These are phyloP conservation scores for Bolboschoenus planiculmis DNA, from an alignment of 176 grass and related monocot species.

Conservation along the genomic window DNA sequence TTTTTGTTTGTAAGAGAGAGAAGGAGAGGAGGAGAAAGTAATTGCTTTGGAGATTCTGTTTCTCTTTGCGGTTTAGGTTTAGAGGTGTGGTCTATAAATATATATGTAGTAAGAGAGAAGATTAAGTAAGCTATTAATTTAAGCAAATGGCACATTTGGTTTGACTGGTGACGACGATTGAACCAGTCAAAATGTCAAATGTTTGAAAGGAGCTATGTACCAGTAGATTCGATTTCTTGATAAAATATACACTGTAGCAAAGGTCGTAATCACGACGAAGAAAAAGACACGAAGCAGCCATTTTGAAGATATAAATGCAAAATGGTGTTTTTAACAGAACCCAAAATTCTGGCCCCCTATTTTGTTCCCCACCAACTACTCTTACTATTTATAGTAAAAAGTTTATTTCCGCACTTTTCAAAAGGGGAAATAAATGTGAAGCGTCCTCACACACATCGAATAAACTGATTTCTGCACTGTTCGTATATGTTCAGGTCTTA, in stretches of 20 bases:
- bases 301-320: too few relatives aligned
- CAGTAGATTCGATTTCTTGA: too few relatives aligned
- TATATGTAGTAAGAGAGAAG: background rate
- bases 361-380: too few relatives aligned
- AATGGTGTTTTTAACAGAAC: too few relatives aligned
- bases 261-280: background rate
- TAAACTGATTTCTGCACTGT: too few relatives aligned
- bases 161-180: background rate
- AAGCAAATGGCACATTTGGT: background rate
- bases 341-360: too few relatives aligned
- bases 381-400: too few relatives aligned
- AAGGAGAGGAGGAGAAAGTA: background rate
- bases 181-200: conserved; percentile 10
- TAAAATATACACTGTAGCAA: too few relatives aligned
- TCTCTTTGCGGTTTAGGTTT: background rate
- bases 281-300: background rate
- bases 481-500: too few relatives aligned
- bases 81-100: background rate
- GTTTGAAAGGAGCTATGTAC: background rate
- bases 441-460: too few relatives aligned
- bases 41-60: background rate
- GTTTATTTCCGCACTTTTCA: too few relatives aligned
- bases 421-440: too few relatives aligned
- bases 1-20: background rate
- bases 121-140: background rate